phyloP scores from a whole-genome alignment of 148 eudicot species.

The Persicaria tinctoria region DNA sequence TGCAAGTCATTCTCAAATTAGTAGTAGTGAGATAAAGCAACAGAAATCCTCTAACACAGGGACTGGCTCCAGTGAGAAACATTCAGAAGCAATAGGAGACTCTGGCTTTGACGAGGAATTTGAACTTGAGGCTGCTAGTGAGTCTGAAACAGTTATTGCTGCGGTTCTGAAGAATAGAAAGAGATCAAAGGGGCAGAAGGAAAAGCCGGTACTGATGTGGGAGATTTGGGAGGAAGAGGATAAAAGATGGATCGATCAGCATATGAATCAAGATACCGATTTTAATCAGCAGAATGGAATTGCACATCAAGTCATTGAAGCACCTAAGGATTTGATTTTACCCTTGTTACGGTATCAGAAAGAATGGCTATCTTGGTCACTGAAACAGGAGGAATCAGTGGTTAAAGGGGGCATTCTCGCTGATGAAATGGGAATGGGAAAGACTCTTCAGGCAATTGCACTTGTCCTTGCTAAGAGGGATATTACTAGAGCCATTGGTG shows the following conservation, averaged over 20 bases:
- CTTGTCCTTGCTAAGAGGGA: slow-evolving; percentile 87
- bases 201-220: slow-evolving; percentile 50
- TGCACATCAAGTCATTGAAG: slow-evolving; percentile 44
- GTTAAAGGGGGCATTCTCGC: slow-evolving; percentile 92
- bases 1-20: slow-evolving; percentile 9
- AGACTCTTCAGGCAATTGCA: slow-evolving; percentile 88
- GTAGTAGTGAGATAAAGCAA: slow-evolving; percentile 7
- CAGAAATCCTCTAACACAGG: neutral
- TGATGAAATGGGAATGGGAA: slow-evolving; percentile 99
- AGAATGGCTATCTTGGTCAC: slow-evolving; percentile 95
- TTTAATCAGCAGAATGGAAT: slow-evolving; percentile 41
- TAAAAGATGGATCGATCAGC: slow-evolving; percentile 48
- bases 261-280: slow-evolving; percentile 32
- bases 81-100: neutral
- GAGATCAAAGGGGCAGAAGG: slow-evolving; percentile 29
- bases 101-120: slow-evolving; percentile 10
- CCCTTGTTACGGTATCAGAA: slow-evolving; percentile 84
- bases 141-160: slow-evolving; percentile 1
- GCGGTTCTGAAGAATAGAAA: slow-evolving; percentile 16
- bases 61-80: neutral
- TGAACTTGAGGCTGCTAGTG: slow-evolving; percentile 24
- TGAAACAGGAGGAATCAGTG: slow-evolving; percentile 74
- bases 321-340: slow-evolving; percentile 55
- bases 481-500: slow-evolving; percentile 26
- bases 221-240: slow-evolving; percentile 72